Conservation (phyloP, 768 basidiomycete genomes). For the Tulasnella sp. region DNA sequence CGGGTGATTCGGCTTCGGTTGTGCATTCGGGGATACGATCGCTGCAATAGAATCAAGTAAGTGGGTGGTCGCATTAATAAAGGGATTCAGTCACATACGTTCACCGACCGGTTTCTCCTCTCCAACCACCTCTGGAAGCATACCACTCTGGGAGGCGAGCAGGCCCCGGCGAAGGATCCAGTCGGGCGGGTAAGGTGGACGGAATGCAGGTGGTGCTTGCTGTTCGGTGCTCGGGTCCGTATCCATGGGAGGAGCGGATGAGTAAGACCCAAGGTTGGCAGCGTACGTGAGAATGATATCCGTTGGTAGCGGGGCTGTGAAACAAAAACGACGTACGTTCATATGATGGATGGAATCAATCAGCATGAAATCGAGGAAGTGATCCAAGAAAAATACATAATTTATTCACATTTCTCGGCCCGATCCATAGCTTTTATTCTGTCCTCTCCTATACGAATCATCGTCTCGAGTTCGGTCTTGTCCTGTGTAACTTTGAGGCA, state of each 20-base stretch:
- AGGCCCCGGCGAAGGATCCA: constrained; percentile 78
- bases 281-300: constrained; percentile 76
- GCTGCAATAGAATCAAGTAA: not conserved
- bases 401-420: constrained; percentile 53
- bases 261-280: constrained; percentile 73
- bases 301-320: constrained; percentile 63
- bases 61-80: not conserved
- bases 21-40: not conserved
- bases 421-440: constrained; percentile 56
- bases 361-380: not conserved
- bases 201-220: constrained; percentile 67
- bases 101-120: constrained; percentile 74
- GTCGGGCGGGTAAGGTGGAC: constrained; percentile 85
- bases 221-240: constrained; percentile 49
- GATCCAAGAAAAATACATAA: not conserved
- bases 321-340: not conserved
- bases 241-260: constrained; percentile 80
- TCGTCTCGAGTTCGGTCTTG: constrained; percentile 53
- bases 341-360: not conserved
- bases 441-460: constrained; percentile 67
- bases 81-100: constrained; percentile 35
- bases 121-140: constrained; percentile 66
- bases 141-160: constrained; percentile 52
- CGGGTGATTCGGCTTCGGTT: not conserved
- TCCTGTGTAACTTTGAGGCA: constrained; percentile 53